These are phyloP conservation scores for Jamesozyma jinghongensis DNA, from an alignment of 805 yeast species.

Conservation along the genomic window DNA sequence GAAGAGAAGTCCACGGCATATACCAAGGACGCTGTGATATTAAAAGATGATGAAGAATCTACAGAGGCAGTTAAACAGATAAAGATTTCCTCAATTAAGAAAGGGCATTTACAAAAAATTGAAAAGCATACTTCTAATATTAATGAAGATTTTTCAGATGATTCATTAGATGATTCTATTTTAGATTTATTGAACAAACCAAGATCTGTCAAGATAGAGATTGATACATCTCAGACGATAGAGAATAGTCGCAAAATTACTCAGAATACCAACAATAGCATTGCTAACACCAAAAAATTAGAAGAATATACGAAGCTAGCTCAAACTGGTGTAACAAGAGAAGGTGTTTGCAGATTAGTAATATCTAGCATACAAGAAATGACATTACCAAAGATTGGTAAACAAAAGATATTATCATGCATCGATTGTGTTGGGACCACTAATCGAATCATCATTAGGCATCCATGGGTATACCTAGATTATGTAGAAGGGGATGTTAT, in stretches of 20 bases:
- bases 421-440: constrained; percentile 28
- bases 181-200: constrained; percentile 12
- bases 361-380: constrained; percentile 13
- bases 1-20: no score
- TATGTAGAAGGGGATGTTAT: constrained; percentile 46
- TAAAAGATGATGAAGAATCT: no score
- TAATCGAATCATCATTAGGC: constrained; percentile 46
- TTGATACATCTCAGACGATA: neutral
- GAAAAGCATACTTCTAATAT: neutral
- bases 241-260: neutral
- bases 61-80: no score
- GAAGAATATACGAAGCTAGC: constrained; percentile 23
- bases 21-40: no score
- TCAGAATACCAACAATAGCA: neutral
- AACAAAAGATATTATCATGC: constrained; percentile 50
- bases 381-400: constrained; percentile 18
- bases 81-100: no score
- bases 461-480: constrained; percentile 48
- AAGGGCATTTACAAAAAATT: neutral
- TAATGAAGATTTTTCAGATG: neutral
- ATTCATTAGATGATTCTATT: constrained; percentile 13
- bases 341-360: constrained; percentile 34
- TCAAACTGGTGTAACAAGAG: constrained; percentile 37
- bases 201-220: neutral
- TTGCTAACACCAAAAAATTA: neutral